phyloP scores from a whole-genome alignment of 495 filamentous ascomycete genomes.

The Trichoderma virens region DNA sequence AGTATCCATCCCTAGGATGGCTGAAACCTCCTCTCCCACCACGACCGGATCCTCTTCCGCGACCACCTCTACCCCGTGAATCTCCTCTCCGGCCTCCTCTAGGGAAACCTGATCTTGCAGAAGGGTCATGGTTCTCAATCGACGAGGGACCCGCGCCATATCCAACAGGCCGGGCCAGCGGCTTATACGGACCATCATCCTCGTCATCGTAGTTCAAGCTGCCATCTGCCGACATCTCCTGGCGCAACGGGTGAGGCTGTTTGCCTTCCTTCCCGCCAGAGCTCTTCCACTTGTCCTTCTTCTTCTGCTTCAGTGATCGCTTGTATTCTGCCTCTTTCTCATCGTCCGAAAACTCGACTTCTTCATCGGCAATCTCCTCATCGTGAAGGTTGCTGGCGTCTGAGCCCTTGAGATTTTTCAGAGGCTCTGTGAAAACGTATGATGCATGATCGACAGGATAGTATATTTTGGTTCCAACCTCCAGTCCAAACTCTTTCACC shows the following conservation, averaged over 20 bases:
- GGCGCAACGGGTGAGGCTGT: slow-evolving; percentile 16
- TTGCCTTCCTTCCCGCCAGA: slow-evolving; percentile 23
- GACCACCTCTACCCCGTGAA: slow-evolving; percentile 33
- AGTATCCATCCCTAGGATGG: slow-evolving; percentile 15
- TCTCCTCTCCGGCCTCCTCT: slow-evolving; percentile 34
- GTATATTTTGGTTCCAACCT: slow-evolving; percentile 58
- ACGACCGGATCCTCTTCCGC: slow-evolving; percentile 38
- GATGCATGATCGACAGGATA: slow-evolving; percentile 68
- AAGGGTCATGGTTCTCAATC: slow-evolving; percentile 29
- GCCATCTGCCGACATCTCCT: slow-evolving; percentile 27
- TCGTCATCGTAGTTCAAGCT: slow-evolving; percentile 50
- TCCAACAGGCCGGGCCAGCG: slow-evolving; percentile 54
- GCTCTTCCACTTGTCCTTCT: slow-evolving; percentile 43
- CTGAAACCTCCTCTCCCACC: slow-evolving; percentile 25
- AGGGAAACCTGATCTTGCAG: slow-evolving; percentile 25
- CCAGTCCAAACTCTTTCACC: slow-evolving; percentile 56
- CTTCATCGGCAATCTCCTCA: slow-evolving; percentile 78
- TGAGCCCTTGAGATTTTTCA: slow-evolving; percentile 71
- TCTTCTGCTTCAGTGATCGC: slow-evolving; percentile 45
- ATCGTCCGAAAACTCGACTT: slow-evolving; percentile 92
- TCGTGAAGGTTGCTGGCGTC: slow-evolving; percentile 93
- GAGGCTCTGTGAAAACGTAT: slow-evolving; percentile 73
- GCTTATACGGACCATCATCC: slow-evolving; percentile 61
- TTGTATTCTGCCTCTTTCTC: slow-evolving; percentile 85
- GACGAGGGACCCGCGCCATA: slow-evolving; percentile 34